A percentile compares a stretch with the other conserved stretches of the same genome.
phyloP scores from a whole-genome alignment of 371 early-diverging fungal species.

The Mortierella sp. region DNA sequence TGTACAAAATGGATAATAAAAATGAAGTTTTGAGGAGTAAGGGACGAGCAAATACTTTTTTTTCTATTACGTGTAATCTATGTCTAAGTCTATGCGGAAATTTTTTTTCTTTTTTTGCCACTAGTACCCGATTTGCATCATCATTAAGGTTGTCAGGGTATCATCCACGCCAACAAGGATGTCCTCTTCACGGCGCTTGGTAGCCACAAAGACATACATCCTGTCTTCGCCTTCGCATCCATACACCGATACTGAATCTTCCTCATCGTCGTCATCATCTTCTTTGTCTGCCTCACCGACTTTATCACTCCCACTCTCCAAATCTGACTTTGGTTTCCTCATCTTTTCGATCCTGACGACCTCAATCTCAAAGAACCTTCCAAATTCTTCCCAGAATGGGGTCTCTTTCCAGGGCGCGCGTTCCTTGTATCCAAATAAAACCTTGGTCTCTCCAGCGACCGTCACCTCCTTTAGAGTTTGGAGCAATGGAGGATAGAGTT shows the following conservation, averaged over 20 bases:
- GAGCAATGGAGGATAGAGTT: slow-evolving; percentile 63
- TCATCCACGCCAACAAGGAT: slow-evolving; percentile 65
- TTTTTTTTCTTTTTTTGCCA: neutral
- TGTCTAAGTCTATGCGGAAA: no score
- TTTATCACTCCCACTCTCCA: no score
- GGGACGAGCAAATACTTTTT: neutral
- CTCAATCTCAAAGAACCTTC: slow-evolving; percentile 67
- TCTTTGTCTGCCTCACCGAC: no score
- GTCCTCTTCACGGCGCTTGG: slow-evolving; percentile 54
- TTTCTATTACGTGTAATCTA: neutral
- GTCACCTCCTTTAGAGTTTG: slow-evolving; percentile 63
- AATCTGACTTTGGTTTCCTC: neutral
- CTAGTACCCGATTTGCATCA: slow-evolving; percentile 13
- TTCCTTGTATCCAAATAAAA: slow-evolving; percentile 72
- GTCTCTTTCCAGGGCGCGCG: slow-evolving; percentile 68
- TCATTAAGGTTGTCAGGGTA: slow-evolving; percentile 62
- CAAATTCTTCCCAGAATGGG: slow-evolving; percentile 75
- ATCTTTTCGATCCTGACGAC: slow-evolving; percentile 58
- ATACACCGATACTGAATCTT: neutral
- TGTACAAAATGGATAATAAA: neutral
- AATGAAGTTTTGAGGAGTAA: neutral
- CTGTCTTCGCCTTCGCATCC: slow-evolving; percentile 1
- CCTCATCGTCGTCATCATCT: neutral
- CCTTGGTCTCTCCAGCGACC: slow-evolving; percentile 46
- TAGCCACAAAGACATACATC: slow-evolving; percentile 11